phyloP scores from a whole-genome alignment of 2,329 filamentous ascomycete species.

The Cadophora sp. region DNA sequence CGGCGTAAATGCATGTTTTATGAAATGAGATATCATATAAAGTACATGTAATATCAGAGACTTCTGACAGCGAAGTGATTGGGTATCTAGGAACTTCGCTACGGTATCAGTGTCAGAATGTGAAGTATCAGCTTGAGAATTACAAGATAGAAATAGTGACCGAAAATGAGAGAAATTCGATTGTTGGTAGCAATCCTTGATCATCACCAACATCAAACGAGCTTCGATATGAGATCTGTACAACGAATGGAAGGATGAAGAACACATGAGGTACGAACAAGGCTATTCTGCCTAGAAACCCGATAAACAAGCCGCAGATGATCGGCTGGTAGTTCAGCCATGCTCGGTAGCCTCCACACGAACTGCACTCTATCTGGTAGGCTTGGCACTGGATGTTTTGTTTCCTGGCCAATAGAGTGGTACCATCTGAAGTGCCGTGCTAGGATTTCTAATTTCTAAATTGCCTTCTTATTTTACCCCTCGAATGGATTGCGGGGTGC shows the following conservation, averaged over 20 bases:
- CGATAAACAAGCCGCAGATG: conserved; percentile 8
- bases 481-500: conserved; percentile 31
- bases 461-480: conserved; percentile 29
- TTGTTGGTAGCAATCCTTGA: conserved; percentile 16
- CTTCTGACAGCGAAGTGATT: conserved; percentile 5
- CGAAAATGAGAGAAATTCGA: background rate
- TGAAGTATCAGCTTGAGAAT: conserved; percentile 1
- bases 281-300: conserved; percentile 26
- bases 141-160: background rate
- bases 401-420: conserved; percentile 20
- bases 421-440: conserved; percentile 26
- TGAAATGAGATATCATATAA: conserved; percentile 20
- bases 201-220: conserved; percentile 2
- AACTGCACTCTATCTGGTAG: conserved; percentile 25
- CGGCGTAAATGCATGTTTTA: conserved; percentile 21
- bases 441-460: conserved; percentile 20
- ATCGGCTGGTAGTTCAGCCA: conserved; percentile 20
- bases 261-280: conserved; percentile 7
- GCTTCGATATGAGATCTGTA: background rate
- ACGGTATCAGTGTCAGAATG: background rate
- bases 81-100: background rate
- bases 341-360: conserved; percentile 20
- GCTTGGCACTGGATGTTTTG: conserved; percentile 27
- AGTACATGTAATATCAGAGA: conserved; percentile 22
- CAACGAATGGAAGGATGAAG: conserved; percentile 3